Percentiles rank a stretch among this genome's conserved stretches.
Conservation (phyloP, 768 basidiomycete genomes). For the Auriscalpium orientale region DNA sequence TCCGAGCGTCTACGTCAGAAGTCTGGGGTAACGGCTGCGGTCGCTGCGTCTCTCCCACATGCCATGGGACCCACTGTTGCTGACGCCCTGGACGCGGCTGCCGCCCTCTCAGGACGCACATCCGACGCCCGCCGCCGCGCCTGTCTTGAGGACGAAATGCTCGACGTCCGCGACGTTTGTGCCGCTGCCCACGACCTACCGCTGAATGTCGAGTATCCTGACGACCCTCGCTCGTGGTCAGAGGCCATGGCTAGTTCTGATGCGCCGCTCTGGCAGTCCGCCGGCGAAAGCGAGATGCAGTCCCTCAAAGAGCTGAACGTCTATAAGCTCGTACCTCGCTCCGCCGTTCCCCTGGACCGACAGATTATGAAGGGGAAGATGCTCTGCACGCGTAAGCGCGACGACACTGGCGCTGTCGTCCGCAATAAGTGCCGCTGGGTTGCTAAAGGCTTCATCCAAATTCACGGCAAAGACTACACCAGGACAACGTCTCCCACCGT, state of each 20-base stretch:
- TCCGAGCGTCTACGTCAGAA: too few relatives aligned
- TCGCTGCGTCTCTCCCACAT: too few relatives aligned
- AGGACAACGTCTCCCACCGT: constrained; percentile 35
- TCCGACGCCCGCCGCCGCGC: too few relatives aligned
- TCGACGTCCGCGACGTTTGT: too few relatives aligned
- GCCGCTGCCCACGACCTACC: not conserved
- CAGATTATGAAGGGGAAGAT: constrained; percentile 19
- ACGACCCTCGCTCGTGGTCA: constrained; percentile 15
- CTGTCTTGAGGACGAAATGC: too few relatives aligned
- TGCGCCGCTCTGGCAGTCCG: constrained; percentile 16
- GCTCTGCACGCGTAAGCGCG: constrained; percentile 22
- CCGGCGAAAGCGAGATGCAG: constrained; percentile 17
- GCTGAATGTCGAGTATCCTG: constrained; percentile 8
- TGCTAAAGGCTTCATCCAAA: constrained; percentile 34
- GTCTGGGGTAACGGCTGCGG: too few relatives aligned
- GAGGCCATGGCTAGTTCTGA: constrained; percentile 18
- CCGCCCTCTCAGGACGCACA: too few relatives aligned
- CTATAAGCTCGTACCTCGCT: constrained; percentile 15
- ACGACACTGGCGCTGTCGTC: constrained; percentile 18
- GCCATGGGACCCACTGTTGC: too few relatives aligned
- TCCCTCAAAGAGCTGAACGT: constrained; percentile 12
- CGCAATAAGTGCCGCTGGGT: constrained; percentile 33
- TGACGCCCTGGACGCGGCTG: too few relatives aligned
- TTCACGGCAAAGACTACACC: constrained; percentile 33
- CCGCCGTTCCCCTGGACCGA: constrained; percentile 13